Base-by-base conservation (phyloP, 257 asterid genomes). In the Nicotiana benthamiana region DNA sequence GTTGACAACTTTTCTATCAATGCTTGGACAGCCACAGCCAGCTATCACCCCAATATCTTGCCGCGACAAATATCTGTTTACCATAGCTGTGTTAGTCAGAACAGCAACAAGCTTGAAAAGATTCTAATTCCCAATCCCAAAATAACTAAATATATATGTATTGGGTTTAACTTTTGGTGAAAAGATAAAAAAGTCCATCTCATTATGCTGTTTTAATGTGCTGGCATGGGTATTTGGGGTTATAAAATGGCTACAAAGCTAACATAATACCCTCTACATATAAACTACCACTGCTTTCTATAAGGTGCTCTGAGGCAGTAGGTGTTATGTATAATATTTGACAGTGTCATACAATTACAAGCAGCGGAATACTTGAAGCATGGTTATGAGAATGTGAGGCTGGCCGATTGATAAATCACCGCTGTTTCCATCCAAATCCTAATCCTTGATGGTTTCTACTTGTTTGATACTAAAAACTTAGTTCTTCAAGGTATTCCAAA, bases 1-100 rank as follows among this genome's bases (percentile, higher is more conserved):
- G 92, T 96, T 94, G 84, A 94, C 97, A 78, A 96, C 94, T 87
- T 96, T 96, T 80, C 97, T 87, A 84, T 96, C 98, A 4, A 82
- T 86, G 90, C 92, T 91, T 27, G 99, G 99, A 84, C 98, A 96
- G 80, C 98, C 97, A 61, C 86, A 86, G 60, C 86, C 93, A 9
- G 92, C 92, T 82, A 96, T 83, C 68, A 87, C 90, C 67, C 60
- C 66, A 83, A 94, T 91, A 85, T 91, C 92, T 81, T 90, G 87
- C 75, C 74, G 86, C 6, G 98, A 92, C 85, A 96, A 83, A 85
- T 82, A 79, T 80, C 99, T 96, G 91, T 80, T 80, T 11, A 85
- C 74, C 36, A 79, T 76, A 75, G 81, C 82, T 81, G 54, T 79
- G 65, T 72, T 72, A 24, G 36, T 36, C 51, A 48, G 61, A 75